Percentiles rank a stretch among this genome's conserved stretches.
These are phyloP conservation scores for Nicotiana obtusifolia DNA, from an alignment of 257 asterid species.

Conservation along the genomic window DNA sequence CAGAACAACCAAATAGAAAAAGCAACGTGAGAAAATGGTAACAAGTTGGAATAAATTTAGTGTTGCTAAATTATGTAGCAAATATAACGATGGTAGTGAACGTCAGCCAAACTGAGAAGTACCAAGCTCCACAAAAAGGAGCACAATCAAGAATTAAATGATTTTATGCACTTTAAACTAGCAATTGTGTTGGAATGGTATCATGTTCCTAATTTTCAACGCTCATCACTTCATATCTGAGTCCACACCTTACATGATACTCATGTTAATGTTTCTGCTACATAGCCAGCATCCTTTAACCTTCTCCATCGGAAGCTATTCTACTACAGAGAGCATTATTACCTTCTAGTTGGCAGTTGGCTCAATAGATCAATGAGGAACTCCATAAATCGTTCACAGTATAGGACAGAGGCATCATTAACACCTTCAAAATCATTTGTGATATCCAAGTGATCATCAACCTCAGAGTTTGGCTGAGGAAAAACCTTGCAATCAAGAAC, in stretches of 20 bases:
- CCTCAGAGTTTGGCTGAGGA: slow-evolving; percentile 29
- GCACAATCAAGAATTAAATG: slow-evolving; percentile 8
- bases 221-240: background rate
- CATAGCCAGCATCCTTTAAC: background rate
- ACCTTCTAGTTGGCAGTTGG: slow-evolving; percentile 99
- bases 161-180: background rate
- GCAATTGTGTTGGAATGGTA: background rate
- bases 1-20: slow-evolving; percentile 7
- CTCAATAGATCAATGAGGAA: slow-evolving; percentile 97
- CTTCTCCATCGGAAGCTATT: background rate
- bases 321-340: background rate
- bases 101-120: background rate
- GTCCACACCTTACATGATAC: background rate
- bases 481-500: slow-evolving; percentile 80
- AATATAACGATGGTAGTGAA: background rate
- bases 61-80: background rate
- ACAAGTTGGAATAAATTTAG: background rate
- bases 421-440: slow-evolving; percentile 33
- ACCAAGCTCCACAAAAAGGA: background rate
- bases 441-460: slow-evolving; percentile 30
- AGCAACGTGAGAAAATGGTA: background rate
- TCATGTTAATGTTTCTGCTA: background rate
- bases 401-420: slow-evolving; percentile 70
- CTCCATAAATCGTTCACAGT: slow-evolving; percentile 97
- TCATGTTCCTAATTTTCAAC: background rate